phyloP scores from a whole-genome alignment of 106 monocot genomes.

The Dendrobium catenatum region DNA sequence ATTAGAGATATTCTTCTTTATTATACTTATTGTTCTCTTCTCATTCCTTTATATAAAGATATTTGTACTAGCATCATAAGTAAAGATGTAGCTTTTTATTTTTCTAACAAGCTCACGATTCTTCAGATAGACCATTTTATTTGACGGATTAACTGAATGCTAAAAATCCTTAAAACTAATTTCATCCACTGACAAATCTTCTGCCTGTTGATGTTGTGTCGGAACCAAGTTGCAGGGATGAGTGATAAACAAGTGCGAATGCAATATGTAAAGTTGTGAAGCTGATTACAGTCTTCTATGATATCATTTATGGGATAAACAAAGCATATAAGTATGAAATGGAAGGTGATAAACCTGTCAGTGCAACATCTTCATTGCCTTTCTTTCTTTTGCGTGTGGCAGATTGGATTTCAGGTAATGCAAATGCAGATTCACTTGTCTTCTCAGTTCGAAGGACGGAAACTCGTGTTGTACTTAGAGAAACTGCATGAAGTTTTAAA shows the following conservation, averaged over 20 bases:
- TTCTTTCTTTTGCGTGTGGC: constrained; percentile 29
- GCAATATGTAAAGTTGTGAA: neutral
- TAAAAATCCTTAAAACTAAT: neutral
- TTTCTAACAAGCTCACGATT: no score
- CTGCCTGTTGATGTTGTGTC: neutral
- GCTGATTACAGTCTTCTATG: neutral
- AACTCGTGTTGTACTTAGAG: constrained; percentile 9
- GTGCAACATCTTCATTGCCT: constrained; percentile 24
- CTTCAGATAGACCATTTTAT: neutral
- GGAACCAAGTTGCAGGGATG: neutral
- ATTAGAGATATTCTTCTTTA: no score
- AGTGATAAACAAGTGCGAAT: neutral
- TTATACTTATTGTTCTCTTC: no score
- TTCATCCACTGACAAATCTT: neutral
- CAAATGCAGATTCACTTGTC: constrained; percentile 2
- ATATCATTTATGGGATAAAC: neutral
- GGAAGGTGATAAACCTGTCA: constrained; percentile 22
- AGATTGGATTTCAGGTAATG: constrained; percentile 21
- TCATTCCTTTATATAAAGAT: no score
- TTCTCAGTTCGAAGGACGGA: constrained; percentile 17
- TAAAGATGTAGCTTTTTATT: no score
- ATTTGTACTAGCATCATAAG: no score
- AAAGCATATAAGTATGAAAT: neutral
- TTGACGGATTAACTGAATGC: neutral
- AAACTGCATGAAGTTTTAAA: constrained; percentile 10